Base-by-base conservation (phyloP, 176 grass and related monocot species). In the Oryza meyeriana region DNA sequence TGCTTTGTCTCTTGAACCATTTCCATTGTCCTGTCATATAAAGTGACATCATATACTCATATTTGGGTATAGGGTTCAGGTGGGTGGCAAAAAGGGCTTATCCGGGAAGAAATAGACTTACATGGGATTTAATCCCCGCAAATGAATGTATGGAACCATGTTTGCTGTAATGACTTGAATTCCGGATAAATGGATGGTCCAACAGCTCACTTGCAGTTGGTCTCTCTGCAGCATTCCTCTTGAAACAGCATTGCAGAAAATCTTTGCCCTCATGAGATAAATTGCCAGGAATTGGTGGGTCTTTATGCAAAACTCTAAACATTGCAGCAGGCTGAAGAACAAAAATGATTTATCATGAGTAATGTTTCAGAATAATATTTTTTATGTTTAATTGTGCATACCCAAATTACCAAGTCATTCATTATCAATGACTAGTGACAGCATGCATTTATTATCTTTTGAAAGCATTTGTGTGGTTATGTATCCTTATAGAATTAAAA, bases 241-340 rank as follows among this genome's bases (percentile, higher is more conserved):
- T 79, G 81, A 98, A 95, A 81, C 96, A 98, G 61, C 78, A 69
- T 66, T 90, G 92, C 14, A 98, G 79, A 66, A 98, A 98, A 36
- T 95, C 85, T 82, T 95, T 95, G 27, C 87, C 93, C 76, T 93
- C 93, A 8, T 62, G 35, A 33, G 96, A 95, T 77, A 95, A 87
- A 40, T 81, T 86, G 0, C 93, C 88, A 39, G 93, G 96, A 80
- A 98, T 82, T 29, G 84, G 75, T 31, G 90, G 93, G 62, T 92
- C 86, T 69, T 90, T 90, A 79, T 88, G 84, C 85, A 98, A 86
- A 32, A 98, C 96, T 62, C 88, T 98, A 88, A 98, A 98, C 93
- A 98, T 95, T 34, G 96, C 96, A 31, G 91, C 88, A 42, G 90
- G 81, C 92, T 98, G 88, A 64, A 61, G 34, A 44, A 61, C 6